Conservation (phyloP, 2,329 filamentous ascomycete genomes). For the Lecanosticta acicola region DNA sequence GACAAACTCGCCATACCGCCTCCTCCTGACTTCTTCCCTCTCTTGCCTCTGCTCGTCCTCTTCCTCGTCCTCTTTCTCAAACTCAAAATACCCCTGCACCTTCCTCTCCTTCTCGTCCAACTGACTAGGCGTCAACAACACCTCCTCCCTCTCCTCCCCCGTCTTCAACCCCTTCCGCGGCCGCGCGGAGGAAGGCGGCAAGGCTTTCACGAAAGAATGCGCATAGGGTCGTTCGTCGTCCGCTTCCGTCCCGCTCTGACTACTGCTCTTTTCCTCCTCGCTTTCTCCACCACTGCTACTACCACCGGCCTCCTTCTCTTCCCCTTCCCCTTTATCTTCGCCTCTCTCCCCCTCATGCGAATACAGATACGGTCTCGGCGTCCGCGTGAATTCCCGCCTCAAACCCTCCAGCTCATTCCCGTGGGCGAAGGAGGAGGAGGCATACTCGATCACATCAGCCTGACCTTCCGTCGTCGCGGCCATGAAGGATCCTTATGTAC, state of each 20-base stretch:
- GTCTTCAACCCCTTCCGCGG: conserved; percentile 73
- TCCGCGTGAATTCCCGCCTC: conserved; percentile 6
- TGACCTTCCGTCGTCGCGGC: not conserved
- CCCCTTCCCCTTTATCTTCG: not conserved
- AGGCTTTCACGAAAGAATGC: conserved; percentile 69
- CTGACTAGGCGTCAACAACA: conserved; percentile 44
- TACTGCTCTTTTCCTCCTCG: conserved; percentile 36
- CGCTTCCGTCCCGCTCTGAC: conserved; percentile 89
- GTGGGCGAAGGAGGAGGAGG: not conserved
- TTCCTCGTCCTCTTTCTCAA: conserved; percentile 11
- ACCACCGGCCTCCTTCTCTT: not conserved
- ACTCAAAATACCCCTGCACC: conserved; percentile 34
- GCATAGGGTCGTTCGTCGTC: conserved; percentile 63
- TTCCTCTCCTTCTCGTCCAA: conserved; percentile 42
- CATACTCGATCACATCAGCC: not conserved
- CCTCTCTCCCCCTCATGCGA: conserved; percentile 2
- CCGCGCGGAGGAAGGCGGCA: conserved; percentile 70
- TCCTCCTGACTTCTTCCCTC: conserved; percentile 63
- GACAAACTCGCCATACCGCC: conserved; percentile 82
- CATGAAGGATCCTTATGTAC: too few species aligned
- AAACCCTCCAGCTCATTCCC: conserved; percentile 1
- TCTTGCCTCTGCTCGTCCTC: conserved; percentile 41
- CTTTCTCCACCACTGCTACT: not conserved
- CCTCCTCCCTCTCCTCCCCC: conserved; percentile 35
- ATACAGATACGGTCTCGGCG: conserved; percentile 7